Conservation (phyloP, 176 grass and related monocot genomes). For the Aegilops speltoides region DNA sequence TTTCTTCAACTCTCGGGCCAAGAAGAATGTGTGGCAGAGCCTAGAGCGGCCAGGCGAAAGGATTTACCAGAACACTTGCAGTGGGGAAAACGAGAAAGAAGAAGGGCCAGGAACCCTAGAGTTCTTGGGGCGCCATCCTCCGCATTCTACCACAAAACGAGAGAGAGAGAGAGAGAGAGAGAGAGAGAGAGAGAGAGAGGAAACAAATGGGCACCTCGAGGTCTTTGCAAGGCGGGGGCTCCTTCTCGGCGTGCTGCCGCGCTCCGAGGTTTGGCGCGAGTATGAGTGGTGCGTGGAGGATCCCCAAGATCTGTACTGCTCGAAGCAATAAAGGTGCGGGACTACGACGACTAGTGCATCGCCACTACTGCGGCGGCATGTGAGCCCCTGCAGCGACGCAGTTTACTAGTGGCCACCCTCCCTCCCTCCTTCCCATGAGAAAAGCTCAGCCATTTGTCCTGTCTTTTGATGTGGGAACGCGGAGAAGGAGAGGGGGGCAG, state of each 20-base stretch:
- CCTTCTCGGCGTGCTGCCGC: neutral
- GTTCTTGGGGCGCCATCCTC: neutral
- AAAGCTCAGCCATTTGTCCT: neutral
- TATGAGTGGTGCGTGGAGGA: neutral
- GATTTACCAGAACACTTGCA: neutral
- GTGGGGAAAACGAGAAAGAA: neutral
- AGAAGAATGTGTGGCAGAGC: neutral
- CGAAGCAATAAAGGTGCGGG: neutral
- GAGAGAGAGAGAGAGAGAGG: neutral
- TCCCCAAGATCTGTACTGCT: slow-evolving; percentile 26
- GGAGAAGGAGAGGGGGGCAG: neutral
- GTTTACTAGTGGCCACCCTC: neutral
- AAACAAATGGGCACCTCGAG: slow-evolving; percentile 26
- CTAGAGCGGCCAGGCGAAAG: neutral
- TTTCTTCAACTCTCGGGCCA: neutral
- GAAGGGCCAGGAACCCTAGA: neutral
- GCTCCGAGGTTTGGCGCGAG: slow-evolving; percentile 7
- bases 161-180: neutral
- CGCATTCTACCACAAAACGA: neutral
- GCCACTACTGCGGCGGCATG: neutral
- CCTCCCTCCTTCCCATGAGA: slow-evolving; percentile 3
- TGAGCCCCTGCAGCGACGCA: slow-evolving; percentile 16
- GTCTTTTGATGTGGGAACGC: slow-evolving; percentile 27
- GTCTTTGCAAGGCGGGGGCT: neutral
- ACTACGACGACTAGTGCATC: neutral